phyloP scores from a whole-genome alignment of 177 flowering plant genomes.

The Vitis hybrid region DNA sequence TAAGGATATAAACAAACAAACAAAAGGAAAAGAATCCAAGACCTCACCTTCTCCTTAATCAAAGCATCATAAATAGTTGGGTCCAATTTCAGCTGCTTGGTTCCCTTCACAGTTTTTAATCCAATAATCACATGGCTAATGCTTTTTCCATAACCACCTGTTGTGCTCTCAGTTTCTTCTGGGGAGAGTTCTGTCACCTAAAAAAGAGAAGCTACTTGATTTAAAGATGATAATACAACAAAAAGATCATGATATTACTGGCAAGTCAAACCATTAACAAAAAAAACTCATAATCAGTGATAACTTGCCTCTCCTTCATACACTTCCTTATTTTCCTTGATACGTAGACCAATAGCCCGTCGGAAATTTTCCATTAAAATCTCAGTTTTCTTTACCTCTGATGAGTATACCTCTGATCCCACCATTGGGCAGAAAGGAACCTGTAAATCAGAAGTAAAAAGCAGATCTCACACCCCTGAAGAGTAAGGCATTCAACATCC shows the following conservation, averaged over 20 bases:
- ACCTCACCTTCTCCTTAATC: constrained; percentile 85
- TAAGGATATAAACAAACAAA: background rate
- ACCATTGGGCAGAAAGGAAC: constrained; percentile 99
- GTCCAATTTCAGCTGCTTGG: constrained; percentile 95
- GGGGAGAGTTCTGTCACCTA: constrained; percentile 98
- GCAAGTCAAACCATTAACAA: background rate
- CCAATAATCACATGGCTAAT: constrained; percentile 96
- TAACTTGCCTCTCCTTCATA: constrained; percentile 97
- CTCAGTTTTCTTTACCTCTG: constrained; percentile 98
- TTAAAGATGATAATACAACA: background rate
- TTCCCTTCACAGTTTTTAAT: constrained; percentile 97
- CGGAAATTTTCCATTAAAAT: constrained; percentile 95
- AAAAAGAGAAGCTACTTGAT: constrained; percentile 7
- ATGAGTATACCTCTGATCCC: constrained; percentile 98
- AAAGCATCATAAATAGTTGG: constrained; percentile 97
- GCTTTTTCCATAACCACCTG: constrained; percentile 98
- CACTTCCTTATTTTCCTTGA: constrained; percentile 96
- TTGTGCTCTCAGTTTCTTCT: constrained; percentile 89
- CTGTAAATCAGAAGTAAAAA: constrained; percentile 35
- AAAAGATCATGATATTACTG: background rate
- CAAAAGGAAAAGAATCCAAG: background rate
- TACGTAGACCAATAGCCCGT: constrained; percentile 91
- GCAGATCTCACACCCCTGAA: background rate
- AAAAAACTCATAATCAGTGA: background rate
- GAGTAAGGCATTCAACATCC: background rate